Evolutionary conservation across 768 basidiomycete species (phyloP).

Genomic region (Amyloporia xantha): DNA sequence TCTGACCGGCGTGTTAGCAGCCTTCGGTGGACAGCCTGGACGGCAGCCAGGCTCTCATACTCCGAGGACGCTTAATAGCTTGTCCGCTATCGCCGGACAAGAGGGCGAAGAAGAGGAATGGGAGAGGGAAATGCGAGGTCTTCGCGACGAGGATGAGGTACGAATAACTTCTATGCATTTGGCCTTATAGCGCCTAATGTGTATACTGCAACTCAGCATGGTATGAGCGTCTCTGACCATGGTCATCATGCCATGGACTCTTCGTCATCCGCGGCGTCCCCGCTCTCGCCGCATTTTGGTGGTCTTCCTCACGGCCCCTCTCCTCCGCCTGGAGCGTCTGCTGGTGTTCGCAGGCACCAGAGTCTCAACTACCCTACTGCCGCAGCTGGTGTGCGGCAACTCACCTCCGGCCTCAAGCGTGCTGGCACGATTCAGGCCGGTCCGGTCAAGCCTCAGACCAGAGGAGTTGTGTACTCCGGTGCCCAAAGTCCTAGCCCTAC

Average conservation of each 20-base stretch:
- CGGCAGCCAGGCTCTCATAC: slow-evolving; percentile 55
- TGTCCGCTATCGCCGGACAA: slow-evolving; percentile 78
- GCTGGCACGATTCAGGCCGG: slow-evolving; percentile 66
- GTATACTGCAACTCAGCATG: slow-evolving; percentile 27
- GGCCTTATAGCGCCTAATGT: slow-evolving; percentile 1
- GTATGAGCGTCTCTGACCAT: slow-evolving; percentile 24
- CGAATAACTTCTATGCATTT: slow-evolving; percentile 10
- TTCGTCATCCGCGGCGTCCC: slow-evolving; percentile 42
- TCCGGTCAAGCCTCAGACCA: slow-evolving; percentile 30
- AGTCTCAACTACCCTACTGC: slow-evolving; percentile 69
- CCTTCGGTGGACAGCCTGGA: slow-evolving; percentile 43
- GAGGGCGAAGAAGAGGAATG: slow-evolving; percentile 88
- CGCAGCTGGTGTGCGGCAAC: slow-evolving; percentile 41
- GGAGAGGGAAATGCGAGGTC: slow-evolving; percentile 59
- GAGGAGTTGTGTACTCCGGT: slow-evolving; percentile 19
- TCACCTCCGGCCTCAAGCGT: slow-evolving; percentile 56
- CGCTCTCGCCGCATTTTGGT: slow-evolving; percentile 58
- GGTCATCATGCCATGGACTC: slow-evolving; percentile 45
- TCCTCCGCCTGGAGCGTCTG: slow-evolving; percentile 50
- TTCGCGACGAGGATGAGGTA: slow-evolving; percentile 65
- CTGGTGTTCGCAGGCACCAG: slow-evolving; percentile 70
- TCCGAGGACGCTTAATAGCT: slow-evolving; percentile 72
- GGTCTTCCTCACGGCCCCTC: slow-evolving; percentile 48
- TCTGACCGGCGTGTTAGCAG: slow-evolving; percentile 23
- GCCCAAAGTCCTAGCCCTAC: slow-evolving; percentile 39